Conservation (phyloP, 1,139 yeast species). For the Protomyces gravidus region DNA sequence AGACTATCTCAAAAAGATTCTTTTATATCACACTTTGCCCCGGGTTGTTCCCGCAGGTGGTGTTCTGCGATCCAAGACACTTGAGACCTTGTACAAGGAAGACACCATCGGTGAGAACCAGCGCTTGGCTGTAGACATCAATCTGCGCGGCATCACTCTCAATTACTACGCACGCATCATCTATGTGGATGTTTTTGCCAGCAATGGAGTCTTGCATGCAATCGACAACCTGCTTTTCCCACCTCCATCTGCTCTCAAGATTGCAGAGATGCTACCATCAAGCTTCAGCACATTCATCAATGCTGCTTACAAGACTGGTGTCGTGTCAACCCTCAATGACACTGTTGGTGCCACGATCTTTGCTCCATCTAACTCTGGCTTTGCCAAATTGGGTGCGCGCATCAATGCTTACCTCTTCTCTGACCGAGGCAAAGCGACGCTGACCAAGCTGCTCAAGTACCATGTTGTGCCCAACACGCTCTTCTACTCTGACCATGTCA, state of each 20-base stretch:
- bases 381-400: constrained; percentile 29
- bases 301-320: constrained; percentile 32
- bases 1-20: constrained; percentile 24
- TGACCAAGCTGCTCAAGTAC: constrained; percentile 29
- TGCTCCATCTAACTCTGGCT: constrained; percentile 31
- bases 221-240: constrained; percentile 28
- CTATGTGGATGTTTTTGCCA: constrained; percentile 29
- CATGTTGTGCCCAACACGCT: constrained; percentile 31
- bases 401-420: constrained; percentile 30
- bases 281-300: constrained; percentile 28
- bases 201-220: constrained; percentile 31
- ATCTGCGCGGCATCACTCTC: constrained; percentile 23
- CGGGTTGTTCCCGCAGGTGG: constrained; percentile 28
- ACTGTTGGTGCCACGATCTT: constrained; percentile 29
- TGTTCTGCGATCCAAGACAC: constrained; percentile 28
- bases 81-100: constrained; percentile 27
- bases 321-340: constrained; percentile 24
- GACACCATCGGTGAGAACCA: constrained; percentile 27
- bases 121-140: constrained; percentile 30
- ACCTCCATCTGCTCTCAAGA: constrained; percentile 24
- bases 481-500: constrained; percentile 28
- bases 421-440: constrained; percentile 27
- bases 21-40: constrained; percentile 30
- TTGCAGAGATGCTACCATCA: constrained; percentile 16
- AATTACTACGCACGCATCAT: constrained; percentile 30